Conservation (phyloP, 2,329 filamentous ascomycete species). For the Trichoderma citrinoviride region DNA sequence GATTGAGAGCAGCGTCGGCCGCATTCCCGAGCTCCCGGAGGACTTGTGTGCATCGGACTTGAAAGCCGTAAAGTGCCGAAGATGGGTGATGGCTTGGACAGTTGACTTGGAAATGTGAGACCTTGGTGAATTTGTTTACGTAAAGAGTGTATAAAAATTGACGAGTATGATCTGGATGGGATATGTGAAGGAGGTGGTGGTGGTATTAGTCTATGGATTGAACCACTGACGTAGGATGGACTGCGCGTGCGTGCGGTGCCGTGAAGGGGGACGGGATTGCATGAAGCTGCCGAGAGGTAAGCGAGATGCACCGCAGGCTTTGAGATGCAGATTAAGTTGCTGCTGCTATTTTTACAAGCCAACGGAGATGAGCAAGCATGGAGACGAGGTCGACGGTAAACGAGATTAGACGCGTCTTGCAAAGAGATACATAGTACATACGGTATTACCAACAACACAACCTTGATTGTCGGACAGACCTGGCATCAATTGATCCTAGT, state of each 20-base stretch:
- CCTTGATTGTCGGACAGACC: too few species aligned
- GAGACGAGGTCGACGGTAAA: not conserved
- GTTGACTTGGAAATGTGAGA: not conserved
- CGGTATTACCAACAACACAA: too few species aligned
- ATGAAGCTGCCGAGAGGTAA: not conserved
- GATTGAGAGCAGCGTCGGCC: not conserved
- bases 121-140: not conserved
- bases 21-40: constrained; percentile 7
- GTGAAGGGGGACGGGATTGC: too few species aligned
- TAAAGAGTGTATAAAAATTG: not conserved
- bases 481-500: too few species aligned
- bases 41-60: not conserved
- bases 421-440: too few species aligned
- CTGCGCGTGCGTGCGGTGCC: too few species aligned
- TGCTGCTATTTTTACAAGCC: not conserved
- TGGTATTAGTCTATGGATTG: not conserved
- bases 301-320: not conserved
- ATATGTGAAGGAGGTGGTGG: not conserved
- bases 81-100: not conserved
- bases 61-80: not conserved
- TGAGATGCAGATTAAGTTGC: constrained; percentile 5
- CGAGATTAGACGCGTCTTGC: not conserved
- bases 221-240: not conserved
- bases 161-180: not conserved
- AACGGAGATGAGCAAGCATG: constrained; percentile 3